phyloP scores from a whole-genome alignment of 1,284 basidiomycete genomes.

The Marasmius oreades region DNA sequence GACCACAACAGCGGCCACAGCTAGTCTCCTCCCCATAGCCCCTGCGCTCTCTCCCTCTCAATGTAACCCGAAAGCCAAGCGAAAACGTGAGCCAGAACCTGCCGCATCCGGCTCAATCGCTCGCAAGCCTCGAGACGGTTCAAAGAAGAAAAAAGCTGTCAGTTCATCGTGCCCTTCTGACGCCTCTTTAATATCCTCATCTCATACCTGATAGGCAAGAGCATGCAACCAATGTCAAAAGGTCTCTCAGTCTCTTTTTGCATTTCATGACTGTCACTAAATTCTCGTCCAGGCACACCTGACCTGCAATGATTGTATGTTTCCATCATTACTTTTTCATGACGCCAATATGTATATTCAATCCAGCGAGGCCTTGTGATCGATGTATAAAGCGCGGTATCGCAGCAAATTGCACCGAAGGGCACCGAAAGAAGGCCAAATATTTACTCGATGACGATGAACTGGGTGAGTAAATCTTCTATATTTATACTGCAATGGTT shows the following conservation, averaged over 20 bases:
- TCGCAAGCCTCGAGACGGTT: slow-evolving; percentile 61
- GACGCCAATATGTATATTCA: slow-evolving; percentile 17
- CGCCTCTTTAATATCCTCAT: not conserved
- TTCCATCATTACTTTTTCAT: slow-evolving; percentile 18
- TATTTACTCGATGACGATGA: slow-evolving; percentile 93
- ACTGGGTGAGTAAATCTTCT: slow-evolving; percentile 56
- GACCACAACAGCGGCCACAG: not conserved
- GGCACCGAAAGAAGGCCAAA: slow-evolving; percentile 96
- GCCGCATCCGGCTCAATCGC: slow-evolving; percentile 40
- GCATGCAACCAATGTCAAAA: slow-evolving; percentile 96
- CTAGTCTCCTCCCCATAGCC: not conserved
- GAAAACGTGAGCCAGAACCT: slow-evolving; percentile 39
- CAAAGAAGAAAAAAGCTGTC: slow-evolving; percentile 82
- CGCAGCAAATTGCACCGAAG: slow-evolving; percentile 86
- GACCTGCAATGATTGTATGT: slow-evolving; percentile 93
- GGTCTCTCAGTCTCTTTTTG: slow-evolving; percentile 3
- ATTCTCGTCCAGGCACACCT: slow-evolving; percentile 61
- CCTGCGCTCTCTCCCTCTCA: slow-evolving; percentile 16
- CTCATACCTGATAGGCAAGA: slow-evolving; percentile 34
- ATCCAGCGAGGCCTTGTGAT: slow-evolving; percentile 86
- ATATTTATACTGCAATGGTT: slow-evolving; percentile 18
- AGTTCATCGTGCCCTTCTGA: not conserved
- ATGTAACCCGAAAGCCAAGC: slow-evolving; percentile 25
- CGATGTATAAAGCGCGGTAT: slow-evolving; percentile 94
- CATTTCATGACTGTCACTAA: not conserved